Percentiles rank a stretch among this genome's conserved stretches.
These are phyloP conservation scores for Chiua sp. DNA, from an alignment of 1,284 basidiomycete genomes.

Conservation along the genomic window DNA sequence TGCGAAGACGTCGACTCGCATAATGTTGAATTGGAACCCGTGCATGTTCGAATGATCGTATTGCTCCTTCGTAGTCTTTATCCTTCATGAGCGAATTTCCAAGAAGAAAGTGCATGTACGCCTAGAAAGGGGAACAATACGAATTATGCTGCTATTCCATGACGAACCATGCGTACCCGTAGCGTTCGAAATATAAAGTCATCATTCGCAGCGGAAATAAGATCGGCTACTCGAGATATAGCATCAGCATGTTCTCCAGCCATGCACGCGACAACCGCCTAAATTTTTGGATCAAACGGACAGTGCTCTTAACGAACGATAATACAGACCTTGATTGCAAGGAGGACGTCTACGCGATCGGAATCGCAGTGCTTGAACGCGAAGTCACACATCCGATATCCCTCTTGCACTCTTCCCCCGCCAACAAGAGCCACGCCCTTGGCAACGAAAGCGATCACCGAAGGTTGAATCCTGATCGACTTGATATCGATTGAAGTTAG, in stretches of 20 bases:
- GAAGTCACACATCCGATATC: background rate
- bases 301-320: too few species aligned
- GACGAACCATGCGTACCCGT: too few species aligned
- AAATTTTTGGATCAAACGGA: background rate
- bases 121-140: background rate
- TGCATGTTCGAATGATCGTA: background rate
- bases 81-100: background rate
- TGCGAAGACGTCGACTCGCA: too few species aligned
- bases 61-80: background rate
- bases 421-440: background rate
- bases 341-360: background rate
- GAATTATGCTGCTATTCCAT: too few species aligned
- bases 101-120: background rate
- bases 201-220: too few species aligned
- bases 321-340: slow-evolving; percentile 2
- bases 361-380: background rate
- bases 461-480: background rate
- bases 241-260: background rate
- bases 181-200: too few species aligned
- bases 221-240: background rate
- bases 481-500: background rate
- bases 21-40: too few species aligned
- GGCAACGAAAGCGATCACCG: background rate
- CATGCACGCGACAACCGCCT: background rate
- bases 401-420: background rate